Conservation (phyloP, 306 rosid genomes). For the Corylus americana region DNA sequence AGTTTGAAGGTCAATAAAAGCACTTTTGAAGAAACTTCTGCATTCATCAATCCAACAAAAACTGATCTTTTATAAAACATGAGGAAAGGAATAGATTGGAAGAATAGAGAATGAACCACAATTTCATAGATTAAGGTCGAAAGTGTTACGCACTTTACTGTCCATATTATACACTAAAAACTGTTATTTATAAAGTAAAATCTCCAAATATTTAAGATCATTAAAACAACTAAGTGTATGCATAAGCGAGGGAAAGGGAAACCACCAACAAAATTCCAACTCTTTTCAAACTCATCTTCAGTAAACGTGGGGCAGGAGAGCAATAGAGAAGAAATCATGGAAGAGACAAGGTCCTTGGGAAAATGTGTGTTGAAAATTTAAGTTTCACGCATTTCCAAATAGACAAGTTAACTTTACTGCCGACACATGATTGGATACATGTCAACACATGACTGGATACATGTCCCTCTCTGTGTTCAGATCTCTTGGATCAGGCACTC, state of each 20-base stretch:
- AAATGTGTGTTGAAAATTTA: background rate
- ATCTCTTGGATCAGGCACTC: background rate
- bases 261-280: too few species aligned
- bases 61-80: background rate
- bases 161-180: background rate
- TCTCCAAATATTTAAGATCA: too few species aligned
- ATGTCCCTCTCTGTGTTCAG: background rate
- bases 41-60: background rate
- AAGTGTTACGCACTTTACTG: background rate
- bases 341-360: background rate
- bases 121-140: background rate
- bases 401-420: background rate
- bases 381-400: background rate
- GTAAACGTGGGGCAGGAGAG: background rate
- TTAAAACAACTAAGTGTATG: background rate
- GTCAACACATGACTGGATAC: background rate
- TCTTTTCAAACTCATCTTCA: background rate
- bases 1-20: constrained; percentile 12
- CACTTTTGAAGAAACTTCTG: background rate
- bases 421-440: background rate
- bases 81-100: background rate
- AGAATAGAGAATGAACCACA: background rate
- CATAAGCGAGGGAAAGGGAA: background rate
- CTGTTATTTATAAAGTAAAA: background rate
- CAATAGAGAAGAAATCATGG: background rate